Conservation (phyloP, 2,329 filamentous ascomycete species). For the Diplodia sapinea region DNA sequence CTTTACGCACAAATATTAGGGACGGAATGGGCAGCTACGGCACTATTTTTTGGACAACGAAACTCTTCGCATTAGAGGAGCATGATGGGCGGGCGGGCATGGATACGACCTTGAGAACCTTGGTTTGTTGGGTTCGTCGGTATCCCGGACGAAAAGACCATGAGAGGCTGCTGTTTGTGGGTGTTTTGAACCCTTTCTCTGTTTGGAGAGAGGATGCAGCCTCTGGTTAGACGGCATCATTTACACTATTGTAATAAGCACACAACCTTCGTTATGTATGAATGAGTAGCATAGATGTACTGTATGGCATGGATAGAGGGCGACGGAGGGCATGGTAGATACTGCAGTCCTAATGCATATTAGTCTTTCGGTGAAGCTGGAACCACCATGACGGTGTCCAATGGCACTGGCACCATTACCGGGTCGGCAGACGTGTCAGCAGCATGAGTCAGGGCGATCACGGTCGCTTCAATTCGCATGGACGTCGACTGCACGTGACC, state of each 20-base stretch:
- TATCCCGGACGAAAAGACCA: conserved; percentile 10
- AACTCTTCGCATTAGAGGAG: conserved; percentile 18
- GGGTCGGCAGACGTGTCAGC: conserved; percentile 17
- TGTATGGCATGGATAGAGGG: conserved; percentile 7
- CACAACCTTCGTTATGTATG: conserved; percentile 29
- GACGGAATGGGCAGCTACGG: conserved; percentile 27
- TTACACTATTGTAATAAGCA: conserved; percentile 28
- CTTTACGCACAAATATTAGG: conserved; percentile 24
- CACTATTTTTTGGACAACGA: conserved; percentile 23
- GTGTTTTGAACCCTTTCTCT: not conserved
- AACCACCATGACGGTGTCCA: conserved; percentile 11
- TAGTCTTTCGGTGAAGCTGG: conserved; percentile 12
- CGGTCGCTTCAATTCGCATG: conserved; percentile 23
- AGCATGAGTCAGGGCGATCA: conserved; percentile 22
- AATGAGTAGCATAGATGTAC: conserved; percentile 29
- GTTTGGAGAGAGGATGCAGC: conserved; percentile 11
- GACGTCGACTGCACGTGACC: conserved; percentile 6
- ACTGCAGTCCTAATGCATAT: conserved; percentile 23
- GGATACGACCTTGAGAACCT: conserved; percentile 13
- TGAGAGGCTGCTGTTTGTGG: conserved; percentile 6
- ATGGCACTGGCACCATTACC: conserved; percentile 23
- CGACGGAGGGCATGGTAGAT: not conserved
- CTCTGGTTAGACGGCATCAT: conserved; percentile 21
- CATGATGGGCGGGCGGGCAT: conserved; percentile 21
- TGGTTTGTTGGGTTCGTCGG: conserved; percentile 8